Conservation (phyloP, 495 filamentous ascomycete species). For the Annulohypoxylon moriforme region DNA sequence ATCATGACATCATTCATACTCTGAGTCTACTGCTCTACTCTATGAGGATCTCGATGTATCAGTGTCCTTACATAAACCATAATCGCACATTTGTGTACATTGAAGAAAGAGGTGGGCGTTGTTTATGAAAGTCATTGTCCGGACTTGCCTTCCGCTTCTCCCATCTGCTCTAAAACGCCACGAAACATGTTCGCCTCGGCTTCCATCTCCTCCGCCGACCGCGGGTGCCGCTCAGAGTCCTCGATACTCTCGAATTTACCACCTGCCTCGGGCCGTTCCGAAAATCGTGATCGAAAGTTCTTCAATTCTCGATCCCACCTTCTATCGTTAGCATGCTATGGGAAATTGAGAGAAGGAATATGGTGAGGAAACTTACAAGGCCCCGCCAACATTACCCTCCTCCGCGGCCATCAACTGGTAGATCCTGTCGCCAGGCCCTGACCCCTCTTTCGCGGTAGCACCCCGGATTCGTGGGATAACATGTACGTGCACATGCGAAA, state of each 20-base stretch:
- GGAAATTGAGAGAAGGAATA: background rate
- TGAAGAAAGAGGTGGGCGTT: background rate
- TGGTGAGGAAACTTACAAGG: slow-evolving; percentile 58
- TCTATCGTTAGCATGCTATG: slow-evolving; percentile 12
- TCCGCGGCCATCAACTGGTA: slow-evolving; percentile 87
- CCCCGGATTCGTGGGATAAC: slow-evolving; percentile 79
- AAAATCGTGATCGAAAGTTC: slow-evolving; percentile 15
- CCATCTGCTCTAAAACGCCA: slow-evolving; percentile 52
- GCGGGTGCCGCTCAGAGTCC: slow-evolving; percentile 74
- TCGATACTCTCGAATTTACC: slow-evolving; percentile 67
- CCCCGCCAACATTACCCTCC: slow-evolving; percentile 82
- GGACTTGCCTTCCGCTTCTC: slow-evolving; percentile 25
- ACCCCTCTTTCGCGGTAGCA: slow-evolving; percentile 57
- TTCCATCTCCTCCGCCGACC: slow-evolving; percentile 80
- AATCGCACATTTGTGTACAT: background rate
- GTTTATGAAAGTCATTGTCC: background rate
- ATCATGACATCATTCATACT: background rate
- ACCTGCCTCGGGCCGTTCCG: slow-evolving; percentile 51
- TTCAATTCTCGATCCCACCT: slow-evolving; percentile 38
- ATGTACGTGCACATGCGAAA: slow-evolving; percentile 92
- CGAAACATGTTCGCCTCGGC: slow-evolving; percentile 77
- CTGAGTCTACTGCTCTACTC: background rate
- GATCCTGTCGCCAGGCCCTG: slow-evolving; percentile 68
- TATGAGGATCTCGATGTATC: background rate
- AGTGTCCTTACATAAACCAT: background rate